Base-by-base conservation (phyloP, 441 rosid genomes). In the Jatropha multifida region DNA sequence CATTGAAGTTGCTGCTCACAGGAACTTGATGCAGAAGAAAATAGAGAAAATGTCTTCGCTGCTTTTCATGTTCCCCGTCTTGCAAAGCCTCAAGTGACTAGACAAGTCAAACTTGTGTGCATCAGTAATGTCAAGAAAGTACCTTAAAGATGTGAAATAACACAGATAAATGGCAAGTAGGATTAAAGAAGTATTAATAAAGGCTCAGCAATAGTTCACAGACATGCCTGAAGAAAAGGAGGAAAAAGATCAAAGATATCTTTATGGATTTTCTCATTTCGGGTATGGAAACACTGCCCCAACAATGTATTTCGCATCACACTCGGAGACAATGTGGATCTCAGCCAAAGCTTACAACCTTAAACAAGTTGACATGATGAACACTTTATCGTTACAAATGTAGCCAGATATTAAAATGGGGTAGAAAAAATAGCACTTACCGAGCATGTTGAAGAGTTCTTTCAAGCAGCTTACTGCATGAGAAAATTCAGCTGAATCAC, bases 311-410 rank as follows among this genome's bases (percentile, higher is more conserved):
- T 94, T 78, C 97, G 92, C 99, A 96, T 90, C 85, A 92, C 98
- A 82, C 97, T 92, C 68, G 98, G 97, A 81, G 99, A 94, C 83
- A 96, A 80, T 32, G 98, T 90, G 84, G 99, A 86, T 83, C 98
- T 89, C 84, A 96, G 82, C 99, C 99, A 96, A 74, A 96, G 94
- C 90, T 93, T 96, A 85, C 93, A 94, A 83, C 99, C 99, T 96
- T 80, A 74, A 77, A 71, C 68, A 76, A 79, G 75, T 73, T 71
- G 69, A 80, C 73, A 79, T 11, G 62, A 68, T 60, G 48, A 41
- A 71, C 61, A 77, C 41, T 72, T 74, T 58, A 67, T 61, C 76
- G 26, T 74, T 66, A 51, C 56, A 77, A 48, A 44, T n/a, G 42
- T 54, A n/a, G 76, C 73, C 55, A 67, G 76, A 61, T 38, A 61